These are phyloP conservation scores for Neopestalotiopsis sp. DNA, from an alignment of 2,329 filamentous ascomycete genomes.

Conservation along the genomic window DNA sequence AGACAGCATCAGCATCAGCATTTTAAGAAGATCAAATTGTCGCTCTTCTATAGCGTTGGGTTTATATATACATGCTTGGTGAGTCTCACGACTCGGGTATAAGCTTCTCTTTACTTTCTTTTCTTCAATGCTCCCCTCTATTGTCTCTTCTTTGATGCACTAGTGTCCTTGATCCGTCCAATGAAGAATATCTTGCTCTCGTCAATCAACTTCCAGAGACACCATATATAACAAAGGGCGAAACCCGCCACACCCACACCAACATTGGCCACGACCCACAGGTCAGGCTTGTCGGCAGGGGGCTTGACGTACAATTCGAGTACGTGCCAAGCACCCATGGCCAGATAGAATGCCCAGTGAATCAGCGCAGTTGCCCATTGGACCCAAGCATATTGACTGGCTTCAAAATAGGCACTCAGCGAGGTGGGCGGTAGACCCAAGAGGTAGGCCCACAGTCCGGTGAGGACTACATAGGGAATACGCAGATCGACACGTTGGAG, in stretches of 20 bases:
- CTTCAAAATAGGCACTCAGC: conserved; percentile 69
- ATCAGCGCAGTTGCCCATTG: conserved; percentile 69
- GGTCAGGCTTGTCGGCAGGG: conserved; percentile 81
- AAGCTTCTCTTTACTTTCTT: background rate
- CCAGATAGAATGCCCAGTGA: conserved; percentile 77
- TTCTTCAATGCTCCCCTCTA: background rate
- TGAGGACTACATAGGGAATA: conserved; percentile 85
- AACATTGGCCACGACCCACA: conserved; percentile 94
- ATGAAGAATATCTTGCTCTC: conserved; percentile 60
- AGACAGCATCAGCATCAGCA: background rate
- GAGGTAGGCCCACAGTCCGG: conserved; percentile 88
- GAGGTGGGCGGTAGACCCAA: conserved; percentile 84
- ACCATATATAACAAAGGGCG: conserved; percentile 89
- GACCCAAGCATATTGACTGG: conserved; percentile 49
- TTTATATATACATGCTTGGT: conserved; percentile 10
- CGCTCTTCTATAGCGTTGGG: background rate
- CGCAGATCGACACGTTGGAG: conserved; percentile 83
- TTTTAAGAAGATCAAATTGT: background rate
- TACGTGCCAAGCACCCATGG: conserved; percentile 83
- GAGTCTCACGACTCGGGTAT: conserved; percentile 9
- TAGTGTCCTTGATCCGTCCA: conserved; percentile 18
- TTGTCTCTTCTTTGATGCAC: conserved; percentile 3
- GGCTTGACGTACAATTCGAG: conserved; percentile 71
- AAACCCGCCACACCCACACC: conserved; percentile 87
- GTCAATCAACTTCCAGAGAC: conserved; percentile 69